phyloP scores from a whole-genome alignment of 1,284 basidiomycete genomes.

The Leccinum angustisporum region DNA sequence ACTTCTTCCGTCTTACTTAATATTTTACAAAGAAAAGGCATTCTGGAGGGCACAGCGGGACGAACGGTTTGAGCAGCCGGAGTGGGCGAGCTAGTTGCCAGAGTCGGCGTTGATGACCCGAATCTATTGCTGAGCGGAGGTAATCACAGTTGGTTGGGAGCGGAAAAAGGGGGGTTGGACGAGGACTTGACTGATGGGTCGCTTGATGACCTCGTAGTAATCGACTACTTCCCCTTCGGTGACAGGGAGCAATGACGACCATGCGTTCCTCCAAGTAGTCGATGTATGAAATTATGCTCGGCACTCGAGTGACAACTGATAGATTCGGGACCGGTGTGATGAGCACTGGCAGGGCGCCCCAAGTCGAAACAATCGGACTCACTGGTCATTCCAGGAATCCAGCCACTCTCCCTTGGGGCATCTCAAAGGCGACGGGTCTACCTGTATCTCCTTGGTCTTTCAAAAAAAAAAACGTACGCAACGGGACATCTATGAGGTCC shows the following conservation, averaged over 20 bases:
- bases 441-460: not conserved
- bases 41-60: no score
- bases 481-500: no score
- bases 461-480: no score
- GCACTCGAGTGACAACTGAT: slow-evolving; percentile 45
- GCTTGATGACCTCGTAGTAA: slow-evolving; percentile 89
- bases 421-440: slow-evolving; percentile 9
- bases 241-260: slow-evolving; percentile 88
- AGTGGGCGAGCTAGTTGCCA: no score
- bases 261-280: slow-evolving; percentile 79
- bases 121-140: no score
- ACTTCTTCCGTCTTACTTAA: no score
- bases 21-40: no score
- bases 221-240: slow-evolving; percentile 83
- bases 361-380: slow-evolving; percentile 31
- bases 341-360: slow-evolving; percentile 1
- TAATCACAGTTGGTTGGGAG: no score
- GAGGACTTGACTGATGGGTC: slow-evolving; percentile 83
- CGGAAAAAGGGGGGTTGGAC: not conserved
- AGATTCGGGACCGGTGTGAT: not conserved
- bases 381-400: slow-evolving; percentile 89
- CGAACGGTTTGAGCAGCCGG: no score
- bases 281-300: slow-evolving; percentile 74
- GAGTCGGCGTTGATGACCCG: no score
- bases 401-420: slow-evolving; percentile 80